A percentile compares a stretch with the other conserved stretches of the same genome.
Evolutionary conservation across 495 filamentous ascomycete species (phyloP).

Genomic region (Halenospora varia): DNA sequence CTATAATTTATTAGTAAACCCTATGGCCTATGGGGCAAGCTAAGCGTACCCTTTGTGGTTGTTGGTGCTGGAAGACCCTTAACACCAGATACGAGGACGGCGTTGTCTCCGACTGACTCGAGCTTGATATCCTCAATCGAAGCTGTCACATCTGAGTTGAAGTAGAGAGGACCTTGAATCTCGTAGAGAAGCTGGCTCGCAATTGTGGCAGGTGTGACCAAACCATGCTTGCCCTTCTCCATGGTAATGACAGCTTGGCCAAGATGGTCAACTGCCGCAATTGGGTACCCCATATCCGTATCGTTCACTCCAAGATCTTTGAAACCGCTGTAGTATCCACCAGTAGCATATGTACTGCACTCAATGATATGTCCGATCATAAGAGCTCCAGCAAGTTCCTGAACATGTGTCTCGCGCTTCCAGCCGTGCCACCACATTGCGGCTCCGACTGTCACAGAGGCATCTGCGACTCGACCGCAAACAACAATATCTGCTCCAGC

Average conservation of each 20-base stretch:
- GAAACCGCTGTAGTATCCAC: constrained; percentile 56
- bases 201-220: constrained; percentile 40
- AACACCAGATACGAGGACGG: constrained; percentile 40
- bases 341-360: constrained; percentile 49
- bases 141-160: constrained; percentile 54
- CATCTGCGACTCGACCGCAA: constrained; percentile 52
- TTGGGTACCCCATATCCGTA: constrained; percentile 50
- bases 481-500: constrained; percentile 55
- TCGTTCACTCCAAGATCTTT: constrained; percentile 38
- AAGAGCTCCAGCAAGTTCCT: constrained; percentile 46
- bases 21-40: background rate
- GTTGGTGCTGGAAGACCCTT: constrained; percentile 39
- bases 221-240: background rate
- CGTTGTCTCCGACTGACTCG: constrained; percentile 31
- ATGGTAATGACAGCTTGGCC: constrained; percentile 36
- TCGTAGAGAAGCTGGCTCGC: constrained; percentile 50
- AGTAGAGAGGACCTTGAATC: constrained; percentile 54
- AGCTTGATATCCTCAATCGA: constrained; percentile 16
- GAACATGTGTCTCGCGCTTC: constrained; percentile 39
- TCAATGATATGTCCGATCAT: constrained; percentile 53
- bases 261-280: constrained; percentile 48
- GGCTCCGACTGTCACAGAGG: constrained; percentile 47
- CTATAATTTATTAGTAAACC: background rate
- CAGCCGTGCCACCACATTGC: constrained; percentile 49
- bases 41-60: background rate